Percentiles rank a stretch among this genome's conserved stretches.
phyloP scores from a whole-genome alignment of 768 basidiomycete species.

The Tricholomella constricta region DNA sequence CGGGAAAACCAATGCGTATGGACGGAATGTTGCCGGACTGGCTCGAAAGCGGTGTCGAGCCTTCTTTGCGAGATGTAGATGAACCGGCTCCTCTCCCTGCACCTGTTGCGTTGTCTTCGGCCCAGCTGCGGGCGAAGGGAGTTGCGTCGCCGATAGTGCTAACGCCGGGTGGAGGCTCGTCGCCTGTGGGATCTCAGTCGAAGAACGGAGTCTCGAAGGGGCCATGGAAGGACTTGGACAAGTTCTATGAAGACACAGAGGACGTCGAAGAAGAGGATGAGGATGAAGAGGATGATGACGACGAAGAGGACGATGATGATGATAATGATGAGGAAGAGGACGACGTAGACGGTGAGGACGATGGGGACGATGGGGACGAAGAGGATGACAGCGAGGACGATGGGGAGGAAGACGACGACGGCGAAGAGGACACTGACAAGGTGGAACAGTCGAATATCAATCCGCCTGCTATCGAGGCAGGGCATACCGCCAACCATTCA shows the following conservation, averaged over 20 bases:
- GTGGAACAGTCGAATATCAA: neutral
- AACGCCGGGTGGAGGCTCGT: conserved; percentile 50
- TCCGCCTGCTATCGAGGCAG: neutral
- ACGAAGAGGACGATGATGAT: conserved; percentile 30
- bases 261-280: conserved; percentile 28
- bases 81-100: conserved; percentile 49
- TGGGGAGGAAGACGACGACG: conserved; percentile 14
- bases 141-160: conserved; percentile 52
- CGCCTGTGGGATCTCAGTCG: conserved; percentile 43
- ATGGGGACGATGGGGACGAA: conserved; percentile 22
- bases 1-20: conserved; percentile 52
- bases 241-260: conserved; percentile 67
- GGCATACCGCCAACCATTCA: neutral
- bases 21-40: conserved; percentile 75
- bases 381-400: conserved; percentile 18
- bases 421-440: conserved; percentile 7
- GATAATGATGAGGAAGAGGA: conserved; percentile 32
- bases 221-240: conserved; percentile 64
- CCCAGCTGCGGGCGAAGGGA: conserved; percentile 25
- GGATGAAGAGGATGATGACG: conserved; percentile 27
- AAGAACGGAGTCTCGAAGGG: conserved; percentile 39
- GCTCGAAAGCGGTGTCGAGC: conserved; percentile 84
- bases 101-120: conserved; percentile 43
- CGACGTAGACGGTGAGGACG: conserved; percentile 28
- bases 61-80: conserved; percentile 68